These are phyloP conservation scores for Wickerhamiella galacta DNA, from an alignment of 805 yeast species.

Conservation along the genomic window DNA sequence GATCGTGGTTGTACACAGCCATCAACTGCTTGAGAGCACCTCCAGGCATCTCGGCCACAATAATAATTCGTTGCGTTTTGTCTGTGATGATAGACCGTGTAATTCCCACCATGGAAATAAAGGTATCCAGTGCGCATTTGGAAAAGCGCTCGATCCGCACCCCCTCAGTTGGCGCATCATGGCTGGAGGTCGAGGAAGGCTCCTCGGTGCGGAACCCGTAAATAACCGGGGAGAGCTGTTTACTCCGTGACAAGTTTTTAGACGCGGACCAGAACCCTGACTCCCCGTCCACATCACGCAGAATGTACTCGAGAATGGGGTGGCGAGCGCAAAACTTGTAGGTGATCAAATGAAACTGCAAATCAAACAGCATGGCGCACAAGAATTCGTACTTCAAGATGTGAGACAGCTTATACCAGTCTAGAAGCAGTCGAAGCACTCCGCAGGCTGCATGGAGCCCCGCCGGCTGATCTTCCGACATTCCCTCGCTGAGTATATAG, in stretches of 20 bases:
- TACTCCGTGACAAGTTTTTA: not conserved
- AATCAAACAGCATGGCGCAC: slow-evolving; percentile 55
- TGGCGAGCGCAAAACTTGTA: slow-evolving; percentile 21
- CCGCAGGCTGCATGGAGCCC: slow-evolving; percentile 11
- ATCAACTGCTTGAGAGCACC: slow-evolving; percentile 41
- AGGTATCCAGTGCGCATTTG: slow-evolving; percentile 17
- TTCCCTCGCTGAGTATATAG: slow-evolving; percentile 34
- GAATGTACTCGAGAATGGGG: slow-evolving; percentile 9
- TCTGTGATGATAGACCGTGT: slow-evolving; percentile 42
- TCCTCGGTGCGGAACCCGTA: not conserved
- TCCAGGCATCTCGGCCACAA: slow-evolving; percentile 43
- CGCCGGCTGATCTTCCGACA: slow-evolving; percentile 8
- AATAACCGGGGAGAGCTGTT: not conserved
- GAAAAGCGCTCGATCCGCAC: slow-evolving; percentile 8
- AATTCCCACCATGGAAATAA: slow-evolving; percentile 35
- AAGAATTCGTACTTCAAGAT: slow-evolving; percentile 64
- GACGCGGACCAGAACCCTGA: not conserved
- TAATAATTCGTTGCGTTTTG: slow-evolving; percentile 58
- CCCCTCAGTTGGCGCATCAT: slow-evolving; percentile 1
- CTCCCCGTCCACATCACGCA: slow-evolving; percentile 3
- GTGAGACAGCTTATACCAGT: slow-evolving; percentile 72
- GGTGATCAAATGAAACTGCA: slow-evolving; percentile 32
- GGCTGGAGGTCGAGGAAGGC: not conserved
- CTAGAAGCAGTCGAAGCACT: slow-evolving; percentile 27
- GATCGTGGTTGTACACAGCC: slow-evolving; percentile 40